Evolutionary conservation across 192 early-diverging fungal genomes (phyloP), one percentile per base, ranked within the genome.

Genomic region (Linnemannia elongata): DNA sequence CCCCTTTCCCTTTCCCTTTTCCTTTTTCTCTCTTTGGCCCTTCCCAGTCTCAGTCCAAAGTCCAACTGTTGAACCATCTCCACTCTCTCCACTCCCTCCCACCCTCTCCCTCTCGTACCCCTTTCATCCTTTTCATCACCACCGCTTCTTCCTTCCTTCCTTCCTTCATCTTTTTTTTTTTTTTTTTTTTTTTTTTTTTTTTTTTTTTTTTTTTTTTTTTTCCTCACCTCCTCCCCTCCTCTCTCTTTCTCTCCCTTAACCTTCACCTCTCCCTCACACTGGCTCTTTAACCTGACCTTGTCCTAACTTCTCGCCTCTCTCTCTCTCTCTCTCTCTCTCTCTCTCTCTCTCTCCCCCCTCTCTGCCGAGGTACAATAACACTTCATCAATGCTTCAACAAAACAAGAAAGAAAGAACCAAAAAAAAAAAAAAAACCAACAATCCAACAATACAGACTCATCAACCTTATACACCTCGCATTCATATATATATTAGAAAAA

Each of bases 251-350:
- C 30, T 57, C 41, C 30, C 69, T 44, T 33, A 10, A 57, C 36
- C 54, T 52, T 41, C 27, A 78, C 47, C 47, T 49, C 68, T 55
- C 69, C 52, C n/a, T 72, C 77, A 71, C 77, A 79, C 57, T 66
- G 5, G 15, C 66, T 18, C 66, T 9, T 45, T 45, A 15, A 45
- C 44, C 13, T 36, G 13, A 35, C 30, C 30, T 17, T 35, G 35
- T 69, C 30, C 30, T 27, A 42, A 6, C 55, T 30, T 8, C 35
- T 42, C 38, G 15, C 39, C 47, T 72, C 47, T 57, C 38, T 79
- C 52, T 42, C 49, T 24, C 42, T 44, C 18, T 60, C 54, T 57
- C 27, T 60, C 42, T 45, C 41, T 77, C 27, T 66, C 39, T 22
- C 18, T 68, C 44, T 60, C 20, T n/a, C n/a, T n/a, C n/a, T n/a